Percentiles rank a stretch among this genome's conserved stretches.
These are phyloP conservation scores for Lanmaoa rubissima DNA, from an alignment of 768 basidiomycete species.

Conservation along the genomic window DNA sequence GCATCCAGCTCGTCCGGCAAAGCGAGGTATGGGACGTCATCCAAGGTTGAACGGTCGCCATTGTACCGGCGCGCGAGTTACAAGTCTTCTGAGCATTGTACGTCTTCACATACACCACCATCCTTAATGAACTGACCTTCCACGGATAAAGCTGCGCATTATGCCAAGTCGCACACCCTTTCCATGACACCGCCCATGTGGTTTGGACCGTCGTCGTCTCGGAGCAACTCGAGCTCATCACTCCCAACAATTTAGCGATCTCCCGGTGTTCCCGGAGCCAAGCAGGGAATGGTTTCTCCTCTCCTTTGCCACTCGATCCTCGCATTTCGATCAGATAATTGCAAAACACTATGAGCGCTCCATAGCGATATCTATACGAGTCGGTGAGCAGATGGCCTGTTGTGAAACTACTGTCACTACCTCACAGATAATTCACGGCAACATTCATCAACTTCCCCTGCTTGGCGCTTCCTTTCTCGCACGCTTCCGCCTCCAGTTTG, in stretches of 20 bases:
- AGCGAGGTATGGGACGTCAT: conserved; percentile 32
- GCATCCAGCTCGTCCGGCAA: conserved; percentile 27
- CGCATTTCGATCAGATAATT: conserved; percentile 84
- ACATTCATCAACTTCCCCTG: conserved; percentile 70
- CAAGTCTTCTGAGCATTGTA: conserved; percentile 44
- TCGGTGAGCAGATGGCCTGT: conserved; percentile 6
- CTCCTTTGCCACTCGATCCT: conserved; percentile 38
- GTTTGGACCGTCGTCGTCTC: conserved; percentile 44
- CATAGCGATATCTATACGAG: conserved; percentile 72
- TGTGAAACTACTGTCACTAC: conserved; percentile 20
- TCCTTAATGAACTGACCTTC: conserved; percentile 1
- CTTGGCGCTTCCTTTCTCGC: conserved; percentile 75
- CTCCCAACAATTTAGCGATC: conserved; percentile 68
- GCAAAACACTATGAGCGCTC: conserved; percentile 88
- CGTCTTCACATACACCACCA: conserved; percentile 22
- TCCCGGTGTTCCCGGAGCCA: conserved; percentile 86
- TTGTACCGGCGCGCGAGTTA: conserved; percentile 43
- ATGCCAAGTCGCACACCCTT: conserved; percentile 30
- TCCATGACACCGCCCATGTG: conserved; percentile 31
- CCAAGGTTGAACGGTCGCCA: conserved; percentile 34
- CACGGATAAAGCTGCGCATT: conserved; percentile 25
- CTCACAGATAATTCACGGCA: conserved; percentile 85
- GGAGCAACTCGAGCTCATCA: conserved; percentile 53
- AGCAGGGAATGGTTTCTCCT: conserved; percentile 61
- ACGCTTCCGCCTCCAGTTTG: conserved; percentile 85